phyloP scores from a whole-genome alignment of 192 early-diverging fungal genomes.

The Funneliformis geosporum region DNA sequence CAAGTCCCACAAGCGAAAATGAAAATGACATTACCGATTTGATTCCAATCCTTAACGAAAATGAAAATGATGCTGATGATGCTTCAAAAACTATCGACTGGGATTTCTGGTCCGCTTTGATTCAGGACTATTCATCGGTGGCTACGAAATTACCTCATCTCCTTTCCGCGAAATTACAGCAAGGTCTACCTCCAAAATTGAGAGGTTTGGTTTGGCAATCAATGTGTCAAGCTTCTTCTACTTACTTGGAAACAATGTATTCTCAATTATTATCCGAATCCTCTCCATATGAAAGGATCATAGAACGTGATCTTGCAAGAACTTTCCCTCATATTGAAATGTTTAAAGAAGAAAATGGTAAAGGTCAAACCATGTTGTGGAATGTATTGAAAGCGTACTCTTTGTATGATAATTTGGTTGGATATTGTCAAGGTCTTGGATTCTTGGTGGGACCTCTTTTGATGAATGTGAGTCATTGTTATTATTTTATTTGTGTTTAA shows the following conservation, averaged over 20 bases:
- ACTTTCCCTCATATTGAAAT: slow-evolving; percentile 90
- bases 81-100: slow-evolving; percentile 45
- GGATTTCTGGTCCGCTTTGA: slow-evolving; percentile 85
- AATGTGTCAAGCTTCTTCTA: slow-evolving; percentile 83
- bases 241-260: slow-evolving; percentile 81
- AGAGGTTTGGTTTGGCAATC: slow-evolving; percentile 92
- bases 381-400: slow-evolving; percentile 92
- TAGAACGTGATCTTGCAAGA: slow-evolving; percentile 87
- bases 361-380: slow-evolving; percentile 85
- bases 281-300: slow-evolving; percentile 86
- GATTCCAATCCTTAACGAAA: slow-evolving; percentile 16
- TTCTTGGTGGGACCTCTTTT: slow-evolving; percentile 93
- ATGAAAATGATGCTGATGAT: slow-evolving; percentile 22
- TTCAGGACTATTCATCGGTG: slow-evolving; percentile 75
- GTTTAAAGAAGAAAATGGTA: slow-evolving; percentile 79
- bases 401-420: slow-evolving; percentile 90
- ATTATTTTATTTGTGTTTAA: background rate
- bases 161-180: slow-evolving; percentile 68
- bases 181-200: slow-evolving; percentile 79
- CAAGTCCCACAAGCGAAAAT: slow-evolving; percentile 7
- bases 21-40: slow-evolving; percentile 21
- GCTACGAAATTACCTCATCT: slow-evolving; percentile 66
- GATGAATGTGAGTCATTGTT: slow-evolving; percentile 69
- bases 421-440: slow-evolving; percentile 97
- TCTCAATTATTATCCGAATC: slow-evolving; percentile 72